Evolutionary conservation across 1,284 basidiomycete genomes (phyloP).

Genomic region (Agaricales sp.): DNA sequence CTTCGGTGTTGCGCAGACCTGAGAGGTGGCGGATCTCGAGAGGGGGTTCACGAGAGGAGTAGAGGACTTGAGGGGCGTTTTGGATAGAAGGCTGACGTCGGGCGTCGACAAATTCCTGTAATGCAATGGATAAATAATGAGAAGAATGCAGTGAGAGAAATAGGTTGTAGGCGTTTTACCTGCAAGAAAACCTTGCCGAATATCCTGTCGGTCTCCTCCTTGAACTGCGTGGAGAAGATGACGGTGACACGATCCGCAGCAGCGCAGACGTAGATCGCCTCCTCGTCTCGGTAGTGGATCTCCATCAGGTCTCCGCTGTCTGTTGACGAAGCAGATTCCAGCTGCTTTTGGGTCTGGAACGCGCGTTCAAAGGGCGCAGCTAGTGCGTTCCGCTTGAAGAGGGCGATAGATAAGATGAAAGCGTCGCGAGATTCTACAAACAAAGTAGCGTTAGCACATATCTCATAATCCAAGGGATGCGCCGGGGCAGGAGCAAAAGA

Average conservation of each 20-base stretch:
- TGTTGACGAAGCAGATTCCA: constrained; percentile 51
- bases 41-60: constrained; percentile 91
- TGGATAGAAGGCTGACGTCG: constrained; percentile 88
- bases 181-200: constrained; percentile 97
- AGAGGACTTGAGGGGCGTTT: constrained; percentile 97
- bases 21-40: constrained; percentile 87
- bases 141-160: not conserved
- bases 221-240: constrained; percentile 95
- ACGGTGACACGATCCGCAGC: constrained; percentile 94
- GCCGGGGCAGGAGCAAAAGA: constrained; percentile 4
- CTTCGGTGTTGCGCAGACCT: constrained; percentile 77
- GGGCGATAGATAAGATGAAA: constrained; percentile 75
- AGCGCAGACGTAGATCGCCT: constrained; percentile 94
- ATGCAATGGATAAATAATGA: not conserved
- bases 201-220: constrained; percentile 95
- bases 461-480: not conserved
- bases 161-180: constrained; percentile 31
- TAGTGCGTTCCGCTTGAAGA: constrained; percentile 90
- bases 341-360: constrained; percentile 78
- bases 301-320: constrained; percentile 81
- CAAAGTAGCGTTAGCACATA: constrained; percentile 5
- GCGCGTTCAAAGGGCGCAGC: constrained; percentile 92
- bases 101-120: constrained; percentile 96
- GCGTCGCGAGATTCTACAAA: constrained; percentile 64
- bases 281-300: constrained; percentile 92